phyloP scores from a whole-genome alignment of 192 early-diverging fungal species.

The Backusella macrospora region DNA sequence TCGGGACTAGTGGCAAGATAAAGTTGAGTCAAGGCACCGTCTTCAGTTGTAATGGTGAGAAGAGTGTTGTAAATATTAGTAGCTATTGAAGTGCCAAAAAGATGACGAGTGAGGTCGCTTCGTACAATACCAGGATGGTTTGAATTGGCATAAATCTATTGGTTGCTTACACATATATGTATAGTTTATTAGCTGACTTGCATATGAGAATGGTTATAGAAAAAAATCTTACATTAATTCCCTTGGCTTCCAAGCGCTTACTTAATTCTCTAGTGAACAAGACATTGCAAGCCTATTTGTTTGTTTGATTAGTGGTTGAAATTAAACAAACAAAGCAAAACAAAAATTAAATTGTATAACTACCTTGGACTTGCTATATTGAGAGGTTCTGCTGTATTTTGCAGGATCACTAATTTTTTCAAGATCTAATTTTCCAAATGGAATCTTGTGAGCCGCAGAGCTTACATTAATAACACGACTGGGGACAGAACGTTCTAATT shows the following conservation, averaged over 20 bases:
- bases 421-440: conserved; percentile 17
- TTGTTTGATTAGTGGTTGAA: too few relatives aligned
- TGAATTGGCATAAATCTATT: conserved; percentile 31
- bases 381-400: conserved; percentile 12
- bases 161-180: neutral
- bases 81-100: neutral
- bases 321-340: too few relatives aligned
- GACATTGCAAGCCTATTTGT: conserved; percentile 30
- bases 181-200: too few relatives aligned
- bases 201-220: too few relatives aligned
- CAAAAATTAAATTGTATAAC: too few relatives aligned
- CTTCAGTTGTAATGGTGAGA: conserved; percentile 30
- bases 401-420: conserved; percentile 25
- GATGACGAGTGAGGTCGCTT: conserved; percentile 25
- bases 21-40: conserved; percentile 56
- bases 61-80: conserved; percentile 2
- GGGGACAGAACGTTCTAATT: too few relatives aligned
- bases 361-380: conserved; percentile 31
- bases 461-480: too few relatives aligned
- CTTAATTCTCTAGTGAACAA: conserved; percentile 33
- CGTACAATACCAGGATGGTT: conserved; percentile 35
- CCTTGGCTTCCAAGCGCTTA: conserved; percentile 28
- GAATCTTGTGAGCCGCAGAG: conserved; percentile 17
- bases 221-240: conserved; percentile 32
- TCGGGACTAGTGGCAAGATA: conserved; percentile 57